phyloP scores from a whole-genome alignment of 805 yeast species.

The Kluyveromyces starmeri region DNA sequence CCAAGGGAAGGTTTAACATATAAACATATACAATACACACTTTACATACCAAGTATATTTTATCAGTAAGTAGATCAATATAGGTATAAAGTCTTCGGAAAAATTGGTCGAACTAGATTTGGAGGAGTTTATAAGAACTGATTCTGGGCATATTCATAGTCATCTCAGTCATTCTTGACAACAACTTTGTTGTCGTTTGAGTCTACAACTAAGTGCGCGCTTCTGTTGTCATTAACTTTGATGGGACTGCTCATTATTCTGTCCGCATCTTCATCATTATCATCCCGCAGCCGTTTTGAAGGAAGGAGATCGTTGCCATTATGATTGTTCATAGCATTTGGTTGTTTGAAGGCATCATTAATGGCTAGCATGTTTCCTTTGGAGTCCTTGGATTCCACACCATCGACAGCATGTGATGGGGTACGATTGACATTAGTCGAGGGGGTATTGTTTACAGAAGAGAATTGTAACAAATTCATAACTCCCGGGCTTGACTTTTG shows the following conservation, averaged over 20 bases:
- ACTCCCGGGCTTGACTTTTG: constrained; percentile 52
- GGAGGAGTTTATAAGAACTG: no score
- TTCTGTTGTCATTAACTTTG: constrained; percentile 1
- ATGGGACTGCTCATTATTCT: constrained; percentile 5
- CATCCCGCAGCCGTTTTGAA: not conserved
- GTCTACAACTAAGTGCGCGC: not conserved
- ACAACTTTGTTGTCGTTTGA: constrained; percentile 1
- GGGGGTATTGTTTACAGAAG: constrained; percentile 34
- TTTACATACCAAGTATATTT: no score
- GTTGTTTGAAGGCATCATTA: not conserved
- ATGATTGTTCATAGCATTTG: constrained; percentile 4
- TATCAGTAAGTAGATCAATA: no score
- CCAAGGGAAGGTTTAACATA: no score
- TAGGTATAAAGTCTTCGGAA: no score
- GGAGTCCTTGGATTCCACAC: not conserved
- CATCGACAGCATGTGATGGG: not conserved
- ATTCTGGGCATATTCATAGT: no score
- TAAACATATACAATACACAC: no score
- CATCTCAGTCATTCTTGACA: not conserved
- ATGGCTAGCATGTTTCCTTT: constrained; percentile 1
- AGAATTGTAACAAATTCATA: constrained; percentile 85
- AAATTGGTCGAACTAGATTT: no score
- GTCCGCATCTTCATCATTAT: not conserved
- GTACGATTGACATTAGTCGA: constrained; percentile 13
- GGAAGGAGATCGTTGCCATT: constrained; percentile 4